These are phyloP conservation scores for Penicillium sp. DNA, from an alignment of 2,329 filamentous ascomycete genomes.

Conservation along the genomic window DNA sequence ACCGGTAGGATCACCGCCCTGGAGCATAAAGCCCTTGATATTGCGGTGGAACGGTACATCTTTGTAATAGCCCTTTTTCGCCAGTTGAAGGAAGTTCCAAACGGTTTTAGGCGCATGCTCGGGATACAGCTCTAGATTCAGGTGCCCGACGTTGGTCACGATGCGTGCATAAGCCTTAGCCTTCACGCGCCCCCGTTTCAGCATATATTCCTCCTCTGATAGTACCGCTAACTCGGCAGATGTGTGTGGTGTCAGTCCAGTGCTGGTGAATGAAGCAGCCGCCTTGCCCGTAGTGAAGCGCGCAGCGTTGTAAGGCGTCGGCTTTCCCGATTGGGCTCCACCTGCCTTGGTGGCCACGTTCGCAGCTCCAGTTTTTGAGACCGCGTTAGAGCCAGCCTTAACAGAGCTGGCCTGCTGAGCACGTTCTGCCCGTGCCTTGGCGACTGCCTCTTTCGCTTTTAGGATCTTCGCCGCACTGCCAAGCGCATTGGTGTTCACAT, in stretches of 20 bases:
- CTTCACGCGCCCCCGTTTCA: constrained; percentile 84
- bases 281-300: constrained; percentile 85
- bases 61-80: constrained; percentile 86
- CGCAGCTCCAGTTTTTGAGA: constrained; percentile 23
- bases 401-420: constrained; percentile 57
- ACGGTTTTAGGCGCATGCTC: constrained; percentile 90
- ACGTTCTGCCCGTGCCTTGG: constrained; percentile 75
- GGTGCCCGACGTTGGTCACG: constrained; percentile 74
- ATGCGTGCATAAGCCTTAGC: constrained; percentile 88
- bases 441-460: constrained; percentile 89
- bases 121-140: constrained; percentile 85
- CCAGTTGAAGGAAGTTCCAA: constrained; percentile 90
- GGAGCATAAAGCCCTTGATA: constrained; percentile 96
- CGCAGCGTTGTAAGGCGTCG: constrained; percentile 73
- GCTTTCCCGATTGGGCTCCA: constrained; percentile 32
- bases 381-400: constrained; percentile 25
- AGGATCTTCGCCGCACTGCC: constrained; percentile 79
- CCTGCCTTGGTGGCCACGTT: constrained; percentile 22
- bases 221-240: constrained; percentile 80
- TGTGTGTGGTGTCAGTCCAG: constrained; percentile 87
- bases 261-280: constrained; percentile 92
- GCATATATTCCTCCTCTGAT: constrained; percentile 93
- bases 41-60: constrained; percentile 85
- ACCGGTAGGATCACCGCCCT: constrained; percentile 90
- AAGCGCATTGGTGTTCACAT: constrained; percentile 74